Evolutionary conservation across 352 stramenopile genomes (phyloP).

Genomic region (Halophytophthora polymorphica): DNA sequence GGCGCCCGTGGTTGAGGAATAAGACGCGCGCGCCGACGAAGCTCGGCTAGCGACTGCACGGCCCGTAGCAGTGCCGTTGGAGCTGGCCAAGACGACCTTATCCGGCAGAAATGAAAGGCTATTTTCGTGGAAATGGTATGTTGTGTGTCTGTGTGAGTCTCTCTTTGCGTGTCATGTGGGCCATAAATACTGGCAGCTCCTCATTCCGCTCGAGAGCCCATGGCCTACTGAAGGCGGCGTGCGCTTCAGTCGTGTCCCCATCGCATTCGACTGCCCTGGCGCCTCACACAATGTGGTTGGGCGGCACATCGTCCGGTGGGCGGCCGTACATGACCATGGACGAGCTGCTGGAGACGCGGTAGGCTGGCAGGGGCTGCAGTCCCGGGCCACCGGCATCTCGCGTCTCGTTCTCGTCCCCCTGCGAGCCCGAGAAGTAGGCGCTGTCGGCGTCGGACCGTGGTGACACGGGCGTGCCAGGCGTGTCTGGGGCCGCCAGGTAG

Average conservation of each 20-base stretch:
- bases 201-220: slow-evolving; percentile 7
- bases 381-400: slow-evolving; percentile 15
- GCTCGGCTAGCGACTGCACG: too few species aligned
- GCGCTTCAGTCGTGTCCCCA: slow-evolving; percentile 2
- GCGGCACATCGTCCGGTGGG: slow-evolving; percentile 14
- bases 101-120: too few species aligned
- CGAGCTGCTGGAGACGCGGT: slow-evolving; percentile 35
- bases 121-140: slow-evolving; percentile 21
- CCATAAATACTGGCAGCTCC: slow-evolving; percentile 43
- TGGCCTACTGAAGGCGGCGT: neutral
- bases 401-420: slow-evolving; percentile 37
- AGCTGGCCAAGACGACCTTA: too few species aligned
- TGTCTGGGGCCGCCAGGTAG: slow-evolving; percentile 47
- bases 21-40: slow-evolving; percentile 3
- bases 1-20: slow-evolving; percentile 37
- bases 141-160: slow-evolving; percentile 2
- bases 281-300: slow-evolving; percentile 42
- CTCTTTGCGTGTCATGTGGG: slow-evolving; percentile 18
- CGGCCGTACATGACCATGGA: slow-evolving; percentile 73
- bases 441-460: slow-evolving; percentile 56
- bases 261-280: slow-evolving; percentile 6
- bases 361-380: slow-evolving; percentile 36
- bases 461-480: slow-evolving; percentile 35
- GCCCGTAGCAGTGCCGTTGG: too few species aligned
- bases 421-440: slow-evolving; percentile 51